These are phyloP conservation scores for Kuraishia molischiana DNA, from an alignment of 805 yeast genomes.

Conservation along the genomic window DNA sequence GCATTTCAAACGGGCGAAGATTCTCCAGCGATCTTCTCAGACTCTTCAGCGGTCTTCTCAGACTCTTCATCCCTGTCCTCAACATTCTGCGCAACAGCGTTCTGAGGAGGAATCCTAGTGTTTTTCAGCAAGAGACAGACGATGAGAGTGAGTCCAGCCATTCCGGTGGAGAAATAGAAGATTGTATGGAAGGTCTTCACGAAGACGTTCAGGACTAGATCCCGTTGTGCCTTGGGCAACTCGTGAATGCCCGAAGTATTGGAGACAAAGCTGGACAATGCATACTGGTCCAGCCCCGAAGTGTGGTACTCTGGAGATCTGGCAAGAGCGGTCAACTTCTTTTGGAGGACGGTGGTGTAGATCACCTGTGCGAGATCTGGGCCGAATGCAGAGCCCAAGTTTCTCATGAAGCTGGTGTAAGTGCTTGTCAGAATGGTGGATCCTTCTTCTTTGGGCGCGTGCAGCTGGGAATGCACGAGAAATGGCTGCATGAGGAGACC, in stretches of 20 bases:
- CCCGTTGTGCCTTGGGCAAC: background rate
- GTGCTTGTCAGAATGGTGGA: conserved; percentile 38
- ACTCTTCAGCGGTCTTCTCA: background rate
- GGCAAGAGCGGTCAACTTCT: conserved; percentile 5
- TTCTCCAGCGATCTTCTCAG: background rate
- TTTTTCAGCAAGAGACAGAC: conserved; percentile 16
- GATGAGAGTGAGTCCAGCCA: conserved; percentile 22
- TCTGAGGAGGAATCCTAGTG: background rate
- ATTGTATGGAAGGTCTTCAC: background rate
- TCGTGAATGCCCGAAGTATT: background rate
- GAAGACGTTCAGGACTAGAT: background rate
- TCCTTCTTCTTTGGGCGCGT: conserved; percentile 44
- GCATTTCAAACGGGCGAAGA: no score
- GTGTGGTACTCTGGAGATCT: background rate
- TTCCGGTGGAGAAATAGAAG: conserved; percentile 20
- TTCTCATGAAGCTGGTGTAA: conserved; percentile 30
- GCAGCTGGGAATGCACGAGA: conserved; percentile 33
- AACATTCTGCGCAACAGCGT: background rate
- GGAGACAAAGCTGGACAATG: background rate
- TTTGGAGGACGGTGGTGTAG: conserved; percentile 20
- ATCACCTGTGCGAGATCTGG: conserved; percentile 31
- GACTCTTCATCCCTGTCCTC: background rate
- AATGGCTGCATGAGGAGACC: conserved; percentile 39
- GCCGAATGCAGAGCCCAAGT: conserved; percentile 36
- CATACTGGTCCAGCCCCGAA: background rate